A percentile compares a stretch with the other conserved stretches of the same genome.
Evolutionary conservation across 805 yeast genomes (phyloP).

Genomic region (Candida endomychidarum): DNA sequence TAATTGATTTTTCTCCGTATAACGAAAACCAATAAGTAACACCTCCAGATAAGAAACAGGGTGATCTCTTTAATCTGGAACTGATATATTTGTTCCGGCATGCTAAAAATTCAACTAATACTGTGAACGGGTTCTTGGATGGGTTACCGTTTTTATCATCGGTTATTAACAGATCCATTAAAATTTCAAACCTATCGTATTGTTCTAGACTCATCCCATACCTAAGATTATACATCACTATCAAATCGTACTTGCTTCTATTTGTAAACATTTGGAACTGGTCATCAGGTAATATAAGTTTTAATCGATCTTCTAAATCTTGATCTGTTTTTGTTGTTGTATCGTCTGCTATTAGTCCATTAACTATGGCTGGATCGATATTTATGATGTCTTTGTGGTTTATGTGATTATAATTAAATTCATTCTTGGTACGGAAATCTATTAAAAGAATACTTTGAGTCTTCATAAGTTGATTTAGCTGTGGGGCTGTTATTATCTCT

Average conservation of each 20-base stretch:
- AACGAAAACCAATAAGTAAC: slow-evolving; percentile 31
- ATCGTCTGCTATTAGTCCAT: slow-evolving; percentile 17
- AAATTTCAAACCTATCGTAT: slow-evolving; percentile 30
- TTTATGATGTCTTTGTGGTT: slow-evolving; percentile 59
- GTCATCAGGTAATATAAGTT: slow-evolving; percentile 52
- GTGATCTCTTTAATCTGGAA: slow-evolving; percentile 31
- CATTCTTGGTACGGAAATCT: slow-evolving; percentile 65
- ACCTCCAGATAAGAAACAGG: slow-evolving; percentile 39
- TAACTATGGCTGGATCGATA: slow-evolving; percentile 64
- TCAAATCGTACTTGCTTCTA: slow-evolving; percentile 56
- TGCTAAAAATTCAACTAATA: slow-evolving; percentile 40
- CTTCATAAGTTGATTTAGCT: slow-evolving; percentile 14
- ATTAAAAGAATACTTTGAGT: slow-evolving; percentile 46
- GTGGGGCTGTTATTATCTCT: slow-evolving; percentile 21
- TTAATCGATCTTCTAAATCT: slow-evolving; percentile 66
- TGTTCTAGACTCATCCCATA: slow-evolving; percentile 29
- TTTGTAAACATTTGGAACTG: slow-evolving; percentile 56
- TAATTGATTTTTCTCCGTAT: slow-evolving; percentile 28
- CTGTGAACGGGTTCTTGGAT: slow-evolving; percentile 55
- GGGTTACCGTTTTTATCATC: slow-evolving; percentile 38
- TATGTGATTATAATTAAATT: slow-evolving; percentile 65
- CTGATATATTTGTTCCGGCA: slow-evolving; percentile 33
- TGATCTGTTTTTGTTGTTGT: slow-evolving; percentile 46
- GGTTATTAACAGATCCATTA: slow-evolving; percentile 34
- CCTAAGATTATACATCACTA: slow-evolving; percentile 62